Evolutionary conservation across 2,329 filamentous ascomycete species (phyloP), one percentile per base, ranked within the genome.

Genomic region (Ophiostoma novo-ulmi): DNA sequence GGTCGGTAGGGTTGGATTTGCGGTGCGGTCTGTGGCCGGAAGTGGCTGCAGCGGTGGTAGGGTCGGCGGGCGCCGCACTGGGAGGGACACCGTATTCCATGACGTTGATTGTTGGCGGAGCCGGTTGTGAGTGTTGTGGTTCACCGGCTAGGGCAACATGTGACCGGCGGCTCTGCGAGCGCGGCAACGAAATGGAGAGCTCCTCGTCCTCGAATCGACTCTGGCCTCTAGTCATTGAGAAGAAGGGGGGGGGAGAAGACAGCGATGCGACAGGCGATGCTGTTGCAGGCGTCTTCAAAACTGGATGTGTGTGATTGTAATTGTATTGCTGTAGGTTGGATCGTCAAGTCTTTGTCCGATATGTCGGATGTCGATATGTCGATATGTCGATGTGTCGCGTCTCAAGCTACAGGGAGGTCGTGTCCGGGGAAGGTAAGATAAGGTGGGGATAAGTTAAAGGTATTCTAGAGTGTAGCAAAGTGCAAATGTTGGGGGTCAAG

Each of bases 161-260:
- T 11, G 73, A 74, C 69, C 88, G 87, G 73, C 88, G 87, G 75
- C 88, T 86, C 76, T 88, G 84, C 69, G 87, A 86, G 48, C 87
- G 87, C 71, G 87, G 88, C 74, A 93, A 83, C 76, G 90, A 91
- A 79, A 94, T 91, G 80, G 91, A 91, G 75, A 94, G 88, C 82
- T 94, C 91, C 82, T 93, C 91, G 79, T 93, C 91, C 78, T 94
- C 90, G 79, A 91, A 91, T 75, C 82, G 83, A 78, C 82, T 80
- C 72, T 83, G 82, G 78, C 83, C 81, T 85, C 86, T 87, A 76
- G 63, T 26, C 63, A 22, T n/a, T 5, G 63, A n/a, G 35, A 5
- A n/a, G 20, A 11, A 20, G 55, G n/a, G 52, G n/a, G 52, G 14
- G 31, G 14, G 4, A 10, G 22, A 26, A 31, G 52, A 10, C n/a